These are phyloP conservation scores for Mycena belliarum DNA, from an alignment of 768 basidiomycete species.

Conservation along the genomic window DNA sequence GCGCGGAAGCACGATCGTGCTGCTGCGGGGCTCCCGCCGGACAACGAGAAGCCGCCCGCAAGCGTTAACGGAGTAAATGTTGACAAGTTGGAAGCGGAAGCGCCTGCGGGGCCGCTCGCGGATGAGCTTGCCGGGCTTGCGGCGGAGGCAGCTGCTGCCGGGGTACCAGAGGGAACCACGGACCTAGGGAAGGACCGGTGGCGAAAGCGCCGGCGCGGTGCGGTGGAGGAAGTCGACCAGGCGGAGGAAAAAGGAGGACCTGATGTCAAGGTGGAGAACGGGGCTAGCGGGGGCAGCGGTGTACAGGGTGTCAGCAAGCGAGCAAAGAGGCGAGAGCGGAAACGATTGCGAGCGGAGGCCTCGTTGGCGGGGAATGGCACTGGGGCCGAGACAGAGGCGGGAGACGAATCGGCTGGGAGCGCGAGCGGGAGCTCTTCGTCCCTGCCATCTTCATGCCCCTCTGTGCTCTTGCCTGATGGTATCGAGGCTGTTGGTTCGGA, in stretches of 20 bases:
- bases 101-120: neutral
- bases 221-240: conserved; percentile 8
- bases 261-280: neutral
- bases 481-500: no score
- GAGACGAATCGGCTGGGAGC: neutral
- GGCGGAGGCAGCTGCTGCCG: neutral
- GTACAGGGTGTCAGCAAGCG: conserved; percentile 4
- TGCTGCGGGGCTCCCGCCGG: neutral
- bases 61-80: no score
- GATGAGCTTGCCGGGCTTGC: conserved; percentile 8
- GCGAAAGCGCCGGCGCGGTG: conserved; percentile 20
- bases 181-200: conserved; percentile 11
- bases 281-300: neutral
- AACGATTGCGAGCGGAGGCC: neutral
- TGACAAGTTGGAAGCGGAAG: no score
- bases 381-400: neutral
- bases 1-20: conserved; percentile 34
- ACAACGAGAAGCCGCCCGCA: neutral
- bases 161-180: no score
- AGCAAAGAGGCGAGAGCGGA: neutral
- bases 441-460: no score
- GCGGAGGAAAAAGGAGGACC: neutral
- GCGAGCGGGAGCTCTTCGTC: neutral
- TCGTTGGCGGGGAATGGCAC: neutral
- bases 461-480: no score